phyloP scores from a whole-genome alignment of 108 stramenopile species.

The Cyclotella baltica region DNA sequence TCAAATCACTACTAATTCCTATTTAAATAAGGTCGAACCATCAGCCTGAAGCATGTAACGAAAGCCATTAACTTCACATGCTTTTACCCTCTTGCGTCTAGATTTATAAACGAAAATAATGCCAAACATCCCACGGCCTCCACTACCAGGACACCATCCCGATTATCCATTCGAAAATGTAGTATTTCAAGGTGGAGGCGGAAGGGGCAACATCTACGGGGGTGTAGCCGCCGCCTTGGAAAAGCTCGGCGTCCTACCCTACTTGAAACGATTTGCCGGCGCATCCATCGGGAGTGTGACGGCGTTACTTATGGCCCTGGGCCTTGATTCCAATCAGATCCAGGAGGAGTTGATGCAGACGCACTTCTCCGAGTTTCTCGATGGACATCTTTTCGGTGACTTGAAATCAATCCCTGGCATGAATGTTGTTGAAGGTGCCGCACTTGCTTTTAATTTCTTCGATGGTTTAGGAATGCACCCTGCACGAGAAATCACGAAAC shows the following conservation, averaged over 20 bases:
- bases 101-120: too few species aligned
- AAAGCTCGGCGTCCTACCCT: neutral
- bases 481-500: neutral
- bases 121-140: neutral
- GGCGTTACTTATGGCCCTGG: neutral
- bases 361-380: too few species aligned
- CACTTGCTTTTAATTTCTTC: neutral
- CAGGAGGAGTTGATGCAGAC: too few species aligned
- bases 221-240: neutral
- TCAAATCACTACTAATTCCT: too few species aligned
- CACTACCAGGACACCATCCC: neutral
- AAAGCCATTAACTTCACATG: too few species aligned
- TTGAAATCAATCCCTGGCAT: too few species aligned
- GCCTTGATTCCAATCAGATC: too few species aligned
- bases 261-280: neutral
- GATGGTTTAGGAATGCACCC: neutral
- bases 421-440: too few species aligned
- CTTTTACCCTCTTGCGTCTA: too few species aligned
- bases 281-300: neutral
- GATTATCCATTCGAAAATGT: slow-evolving; percentile 26
- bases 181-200: slow-evolving; percentile 25
- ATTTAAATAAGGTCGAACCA: too few species aligned
- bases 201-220: neutral
- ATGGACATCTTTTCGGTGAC: too few species aligned
- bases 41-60: too few species aligned